Conservation (phyloP, 352 stramenopile species). For the Phytophthora sp. region DNA sequence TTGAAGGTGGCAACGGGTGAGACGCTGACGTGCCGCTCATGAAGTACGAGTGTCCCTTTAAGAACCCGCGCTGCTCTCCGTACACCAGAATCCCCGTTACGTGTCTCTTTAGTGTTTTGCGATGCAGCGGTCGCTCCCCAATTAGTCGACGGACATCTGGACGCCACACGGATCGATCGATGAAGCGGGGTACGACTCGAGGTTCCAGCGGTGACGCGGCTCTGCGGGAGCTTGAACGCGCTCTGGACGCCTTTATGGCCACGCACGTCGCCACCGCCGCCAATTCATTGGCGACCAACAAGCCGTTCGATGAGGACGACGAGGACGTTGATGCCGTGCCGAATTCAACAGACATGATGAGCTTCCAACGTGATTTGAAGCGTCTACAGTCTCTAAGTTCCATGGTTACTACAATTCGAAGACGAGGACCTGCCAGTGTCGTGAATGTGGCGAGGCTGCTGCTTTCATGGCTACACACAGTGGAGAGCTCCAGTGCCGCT, state of each 20-base stretch:
- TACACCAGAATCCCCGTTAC: too few species aligned
- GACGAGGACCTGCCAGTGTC: constrained; percentile 10
- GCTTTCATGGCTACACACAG: constrained; percentile 45
- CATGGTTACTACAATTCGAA: constrained; percentile 18
- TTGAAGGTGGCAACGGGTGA: constrained; percentile 18
- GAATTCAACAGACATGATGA: background rate
- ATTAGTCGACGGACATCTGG: constrained; percentile 27
- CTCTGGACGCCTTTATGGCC: constrained; percentile 67
- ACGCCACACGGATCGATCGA: constrained; percentile 6
- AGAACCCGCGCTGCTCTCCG: constrained; percentile 1
- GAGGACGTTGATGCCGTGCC: background rate
- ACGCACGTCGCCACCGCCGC: constrained; percentile 37
- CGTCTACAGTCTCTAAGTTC: constrained; percentile 42
- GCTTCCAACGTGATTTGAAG: constrained; percentile 32
- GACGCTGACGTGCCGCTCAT: constrained; percentile 26
- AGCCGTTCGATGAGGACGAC: constrained; percentile 7
- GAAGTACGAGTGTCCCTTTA: background rate
- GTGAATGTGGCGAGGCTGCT: constrained; percentile 33
- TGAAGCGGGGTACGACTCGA: constrained; percentile 20
- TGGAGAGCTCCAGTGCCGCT: constrained; percentile 42
- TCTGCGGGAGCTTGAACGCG: constrained; percentile 54
- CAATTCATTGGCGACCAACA: constrained; percentile 18
- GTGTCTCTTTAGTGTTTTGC: constrained; percentile 9
- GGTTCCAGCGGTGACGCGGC: constrained; percentile 30
- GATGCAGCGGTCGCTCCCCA: too few species aligned